phyloP scores from a whole-genome alignment of 306 rosid species.

The Rosa chinensis region DNA sequence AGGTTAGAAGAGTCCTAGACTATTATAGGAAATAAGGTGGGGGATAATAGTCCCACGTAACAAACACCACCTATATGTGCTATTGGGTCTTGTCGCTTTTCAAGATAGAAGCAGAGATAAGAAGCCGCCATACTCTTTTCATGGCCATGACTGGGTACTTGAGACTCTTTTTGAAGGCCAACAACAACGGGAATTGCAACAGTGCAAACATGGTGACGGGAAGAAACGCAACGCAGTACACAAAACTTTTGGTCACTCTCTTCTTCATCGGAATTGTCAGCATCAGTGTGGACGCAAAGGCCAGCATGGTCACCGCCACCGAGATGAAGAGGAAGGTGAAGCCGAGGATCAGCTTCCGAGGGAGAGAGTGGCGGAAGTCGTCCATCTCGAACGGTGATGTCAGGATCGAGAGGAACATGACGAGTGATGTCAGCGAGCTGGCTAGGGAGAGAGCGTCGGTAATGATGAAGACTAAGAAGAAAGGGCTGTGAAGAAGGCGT shows the following conservation, averaged over 20 bases:
- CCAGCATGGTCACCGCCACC: conserved; percentile 29
- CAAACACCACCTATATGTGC: too few relatives aligned
- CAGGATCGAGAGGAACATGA: conserved; percentile 43
- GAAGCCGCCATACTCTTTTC: too few relatives aligned
- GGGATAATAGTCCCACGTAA: too few relatives aligned
- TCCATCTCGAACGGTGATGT: conserved; percentile 29
- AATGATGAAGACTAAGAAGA: conserved; percentile 34
- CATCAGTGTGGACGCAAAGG: conserved; percentile 35
- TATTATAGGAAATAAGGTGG: too few relatives aligned
- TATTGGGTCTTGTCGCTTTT: too few relatives aligned
- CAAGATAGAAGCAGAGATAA: too few relatives aligned
- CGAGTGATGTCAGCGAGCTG: conserved; percentile 35
- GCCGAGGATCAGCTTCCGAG: conserved; percentile 26
- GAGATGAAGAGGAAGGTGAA: conserved; percentile 36
- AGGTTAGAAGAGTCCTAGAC: too few relatives aligned
- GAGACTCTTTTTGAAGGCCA: neutral
- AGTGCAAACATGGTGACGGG: too few relatives aligned
- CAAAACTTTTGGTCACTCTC: too few relatives aligned
- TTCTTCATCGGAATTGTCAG: neutral
- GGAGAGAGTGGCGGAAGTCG: conserved; percentile 26
- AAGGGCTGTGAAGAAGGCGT: neutral
- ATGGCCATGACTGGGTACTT: too few relatives aligned
- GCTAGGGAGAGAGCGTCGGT: conserved; percentile 35
- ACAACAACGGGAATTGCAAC: too few relatives aligned
- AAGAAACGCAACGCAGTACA: too few relatives aligned